Percentiles rank a stretch among this genome's conserved stretches.
These are phyloP conservation scores for Erythrobasidium yunnanense DNA, from an alignment of 768 basidiomycete genomes.

Conservation along the genomic window DNA sequence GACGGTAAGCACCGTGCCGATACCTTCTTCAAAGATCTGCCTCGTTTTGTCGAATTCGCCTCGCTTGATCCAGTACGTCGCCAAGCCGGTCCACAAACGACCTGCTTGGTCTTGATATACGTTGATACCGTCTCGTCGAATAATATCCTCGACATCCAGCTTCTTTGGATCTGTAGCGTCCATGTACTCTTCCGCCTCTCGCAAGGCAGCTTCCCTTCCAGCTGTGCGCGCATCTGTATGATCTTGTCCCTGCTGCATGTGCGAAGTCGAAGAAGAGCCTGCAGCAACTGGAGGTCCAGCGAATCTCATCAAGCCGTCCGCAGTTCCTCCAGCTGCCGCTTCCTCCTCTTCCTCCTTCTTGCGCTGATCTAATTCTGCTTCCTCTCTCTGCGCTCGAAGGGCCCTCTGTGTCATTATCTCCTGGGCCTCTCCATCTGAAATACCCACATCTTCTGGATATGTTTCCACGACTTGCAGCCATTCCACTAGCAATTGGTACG, in stretches of 20 bases:
- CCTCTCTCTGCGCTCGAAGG: conserved; percentile 38
- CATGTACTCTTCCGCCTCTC: conserved; percentile 35
- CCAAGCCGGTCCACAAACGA: conserved; percentile 85
- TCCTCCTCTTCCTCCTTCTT: conserved; percentile 41
- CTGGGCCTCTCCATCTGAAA: conserved; percentile 66
- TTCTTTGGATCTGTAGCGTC: conserved; percentile 60
- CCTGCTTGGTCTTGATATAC: conserved; percentile 96
- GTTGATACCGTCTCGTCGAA: conserved; percentile 70
- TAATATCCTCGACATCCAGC: conserved; percentile 75
- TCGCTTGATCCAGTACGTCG: conserved; percentile 96
- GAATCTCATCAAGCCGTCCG: neutral
- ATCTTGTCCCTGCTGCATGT: conserved; percentile 40
- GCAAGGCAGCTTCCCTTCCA: conserved; percentile 47
- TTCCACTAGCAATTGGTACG: conserved; percentile 83
- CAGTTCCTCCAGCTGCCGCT: conserved; percentile 28
- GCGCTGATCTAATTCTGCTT: conserved; percentile 43
- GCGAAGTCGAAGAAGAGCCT: no score
- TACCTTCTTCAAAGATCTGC: conserved; percentile 70
- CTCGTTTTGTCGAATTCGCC: conserved; percentile 64
- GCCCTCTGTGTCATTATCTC: conserved; percentile 46
- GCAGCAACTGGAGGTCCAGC: conserved; percentile 42
- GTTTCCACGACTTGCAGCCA: conserved; percentile 85
- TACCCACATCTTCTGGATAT: conserved; percentile 80
- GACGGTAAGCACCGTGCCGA: conserved; percentile 74
- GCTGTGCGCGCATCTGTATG: conserved; percentile 41